Base-by-base conservation (phyloP, 148 eudicot species). In the Chenopodium formosanum region DNA sequence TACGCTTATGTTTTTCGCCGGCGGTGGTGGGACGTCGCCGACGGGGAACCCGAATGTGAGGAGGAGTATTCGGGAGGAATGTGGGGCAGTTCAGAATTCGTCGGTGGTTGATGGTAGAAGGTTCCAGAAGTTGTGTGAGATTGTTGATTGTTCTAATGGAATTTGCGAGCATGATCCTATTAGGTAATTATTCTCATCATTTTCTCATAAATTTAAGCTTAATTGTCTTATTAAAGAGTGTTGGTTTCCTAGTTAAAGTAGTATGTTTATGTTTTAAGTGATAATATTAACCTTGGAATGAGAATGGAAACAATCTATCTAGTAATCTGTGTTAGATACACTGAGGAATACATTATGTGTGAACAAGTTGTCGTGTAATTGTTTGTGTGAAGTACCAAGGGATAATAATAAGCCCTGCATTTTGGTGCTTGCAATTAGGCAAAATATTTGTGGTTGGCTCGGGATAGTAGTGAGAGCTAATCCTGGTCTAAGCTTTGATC, bases 101-200 rank as follows among this genome's bases (percentile, higher is more conserved):
- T 78, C 76, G 1, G 23, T 44, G 2, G 27, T 19, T 16, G 82
- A 40, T 16, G 58, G 25, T 25, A 44, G 82, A 1, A 86, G 90
- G 78, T 92, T 89, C 31, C 53, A 83, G 12, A 91, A 82, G 6
- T 29, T 91, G 32, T 96, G 99, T 52, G 99, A 96, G 27, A 87
- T 94, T 67, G 88, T 96, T 29, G 99, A 96, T 77, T 96, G 99
- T 75, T 94, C 98, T 1, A 91, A 94, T 74, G 91, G 91, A 29
- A 65, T 89, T 29, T 94, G 99, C 67, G 97, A 92, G 81, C 98
- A 94, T 70, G 98, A 92, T 70, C 99, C 99, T 1, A 91, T 95
- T 31, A 84, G 91, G 79, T 90, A 84, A n/a, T n/a, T 56, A 56
- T 12, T 2, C 17, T 13, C 60, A 16, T 56, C 1, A 12, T 17